Base-by-base conservation (phyloP, 169 alveolate species). In the Plasmodium falciparum region DNA sequence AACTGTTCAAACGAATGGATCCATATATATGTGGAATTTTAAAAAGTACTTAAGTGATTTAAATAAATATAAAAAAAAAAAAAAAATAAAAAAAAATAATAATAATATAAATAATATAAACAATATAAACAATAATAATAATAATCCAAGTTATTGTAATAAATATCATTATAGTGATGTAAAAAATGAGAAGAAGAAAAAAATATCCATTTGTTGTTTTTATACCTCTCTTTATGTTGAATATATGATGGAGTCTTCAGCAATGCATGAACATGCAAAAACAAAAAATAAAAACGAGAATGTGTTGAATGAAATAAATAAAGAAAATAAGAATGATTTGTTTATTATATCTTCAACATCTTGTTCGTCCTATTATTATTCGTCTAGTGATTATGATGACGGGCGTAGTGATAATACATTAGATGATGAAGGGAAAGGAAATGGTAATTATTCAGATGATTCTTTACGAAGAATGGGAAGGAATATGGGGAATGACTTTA, bases 271-370 rank as follows among this genome's bases (percentile, higher is more conserved):
- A 17, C 54, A 62, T 29, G 70, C 39, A 17, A 83, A 69, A 17
- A 83, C 91, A n/a, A 83, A 83, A 24, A 47, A 63, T 56, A 45
- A 8, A 9, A 45, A 29, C 22, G 50, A 45, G n/a, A 70, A 65
- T 45, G 65, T 29, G 0, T 12, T 49, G 13, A 74, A 61, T 65
- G 71, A 74, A 47, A 50, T 74, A 52, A 74, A 74, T 45, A 70
- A 52, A 13, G 89, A 78, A 86, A 59, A 61, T 11, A 76, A 86
- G 24, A 74, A 86, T 29, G 73, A 86, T 59, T 17, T 86, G 20
- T 86, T 72, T 72, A 76, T 86, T 13, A 86, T 86, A 86, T 86
- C 92, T 8, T 86, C 92, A 2, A 72, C 92, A 3, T 86, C 92
- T 8, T 86, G 83, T 5, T 86, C 92, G 7, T 70, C 92, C 12